These are phyloP conservation scores for Tilletia walkeri DNA, from an alignment of 1,284 basidiomycete species.

Conservation along the genomic window DNA sequence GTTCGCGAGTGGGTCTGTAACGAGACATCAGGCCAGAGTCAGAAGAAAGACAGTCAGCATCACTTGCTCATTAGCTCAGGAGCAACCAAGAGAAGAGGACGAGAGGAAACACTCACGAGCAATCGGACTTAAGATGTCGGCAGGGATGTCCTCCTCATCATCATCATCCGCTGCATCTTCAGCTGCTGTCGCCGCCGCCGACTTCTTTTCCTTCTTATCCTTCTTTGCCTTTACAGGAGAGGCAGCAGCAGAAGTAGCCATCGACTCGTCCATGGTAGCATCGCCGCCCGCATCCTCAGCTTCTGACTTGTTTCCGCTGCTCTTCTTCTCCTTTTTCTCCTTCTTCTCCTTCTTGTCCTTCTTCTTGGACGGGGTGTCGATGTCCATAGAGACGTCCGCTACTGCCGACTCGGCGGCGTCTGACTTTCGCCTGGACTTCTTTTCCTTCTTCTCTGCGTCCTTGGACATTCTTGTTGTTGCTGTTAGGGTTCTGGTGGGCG, in stretches of 20 bases:
- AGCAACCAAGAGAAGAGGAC: neutral
- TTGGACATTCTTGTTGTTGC: neutral
- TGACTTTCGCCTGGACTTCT: conserved; percentile 15
- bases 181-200: too few species aligned
- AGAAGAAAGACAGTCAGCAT: neutral
- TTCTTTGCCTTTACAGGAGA: neutral
- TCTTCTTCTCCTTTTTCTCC: conserved; percentile 4
- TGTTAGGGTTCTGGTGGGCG: neutral
- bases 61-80: neutral
- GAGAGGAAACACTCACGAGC: conserved; percentile 8
- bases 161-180: neutral
- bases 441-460: conserved; percentile 17
- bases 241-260: too few species aligned
- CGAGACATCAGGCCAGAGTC: neutral
- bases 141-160: conserved; percentile 17
- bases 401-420: neutral
- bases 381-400: neutral
- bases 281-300: conserved; percentile 8
- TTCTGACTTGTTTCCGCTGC: neutral
- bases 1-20: conserved; percentile 44
- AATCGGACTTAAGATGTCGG: conserved; percentile 12
- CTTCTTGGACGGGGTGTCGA: conserved; percentile 11
- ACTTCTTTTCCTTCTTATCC: too few species aligned
- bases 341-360: conserved; percentile 20
- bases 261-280: too few species aligned